Evolutionary conservation across 2,329 filamentous ascomycete species (phyloP).

Genomic region (Hymenoscyphus repandus): DNA sequence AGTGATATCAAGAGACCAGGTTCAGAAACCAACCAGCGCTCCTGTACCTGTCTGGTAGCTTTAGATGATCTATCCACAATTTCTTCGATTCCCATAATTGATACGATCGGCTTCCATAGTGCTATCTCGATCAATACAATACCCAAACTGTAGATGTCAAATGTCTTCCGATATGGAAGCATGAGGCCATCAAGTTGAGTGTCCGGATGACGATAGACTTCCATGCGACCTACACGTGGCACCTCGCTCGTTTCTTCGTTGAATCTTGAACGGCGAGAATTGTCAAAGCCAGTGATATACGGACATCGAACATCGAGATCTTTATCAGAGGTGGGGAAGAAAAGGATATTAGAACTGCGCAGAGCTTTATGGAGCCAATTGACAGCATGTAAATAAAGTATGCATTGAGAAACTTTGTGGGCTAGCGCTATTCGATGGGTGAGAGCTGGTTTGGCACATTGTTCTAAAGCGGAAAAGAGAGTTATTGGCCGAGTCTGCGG

Average conservation of each 20-base stretch:
- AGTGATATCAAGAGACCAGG: too few species aligned
- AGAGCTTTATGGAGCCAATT: constrained; percentile 53
- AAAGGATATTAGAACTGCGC: constrained; percentile 45
- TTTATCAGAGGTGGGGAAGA: constrained; percentile 20
- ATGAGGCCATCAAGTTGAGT: neutral
- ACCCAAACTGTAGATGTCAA: constrained; percentile 47
- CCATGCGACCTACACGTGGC: neutral
- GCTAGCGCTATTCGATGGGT: neutral
- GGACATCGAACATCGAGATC: neutral
- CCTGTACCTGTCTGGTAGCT: too few species aligned
- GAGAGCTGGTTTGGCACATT: neutral
- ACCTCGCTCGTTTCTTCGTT: neutral
- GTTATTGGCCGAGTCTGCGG: neutral
- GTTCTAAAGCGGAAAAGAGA: neutral
- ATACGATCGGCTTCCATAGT: constrained; percentile 42
- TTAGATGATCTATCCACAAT: too few species aligned
- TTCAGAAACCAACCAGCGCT: too few species aligned
- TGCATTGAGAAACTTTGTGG: neutral
- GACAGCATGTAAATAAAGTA: constrained; percentile 31
- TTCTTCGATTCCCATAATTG: constrained; percentile 10
- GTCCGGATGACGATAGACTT: neutral
- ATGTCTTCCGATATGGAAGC: constrained; percentile 33
- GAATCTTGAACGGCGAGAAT: neutral
- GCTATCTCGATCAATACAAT: constrained; percentile 46
- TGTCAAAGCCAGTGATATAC: neutral